phyloP scores from a whole-genome alignment of 2,329 filamentous ascomycete genomes.

The Cryphonectria naterciae region DNA sequence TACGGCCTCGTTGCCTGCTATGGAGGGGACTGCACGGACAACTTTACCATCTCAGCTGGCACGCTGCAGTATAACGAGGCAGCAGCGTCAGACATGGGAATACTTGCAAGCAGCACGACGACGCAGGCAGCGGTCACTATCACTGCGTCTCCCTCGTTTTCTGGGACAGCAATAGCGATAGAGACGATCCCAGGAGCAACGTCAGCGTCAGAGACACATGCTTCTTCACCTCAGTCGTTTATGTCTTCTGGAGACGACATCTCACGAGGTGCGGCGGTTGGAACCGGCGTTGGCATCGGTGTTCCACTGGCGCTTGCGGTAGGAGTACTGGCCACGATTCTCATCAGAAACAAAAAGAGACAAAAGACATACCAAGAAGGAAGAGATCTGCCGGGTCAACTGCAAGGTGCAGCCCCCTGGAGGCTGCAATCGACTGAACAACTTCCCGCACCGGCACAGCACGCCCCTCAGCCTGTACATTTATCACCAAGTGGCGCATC shows the following conservation, averaged over 20 bases:
- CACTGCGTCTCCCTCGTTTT: not conserved
- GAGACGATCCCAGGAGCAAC: not conserved
- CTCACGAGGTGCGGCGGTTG: slow-evolving; percentile 8
- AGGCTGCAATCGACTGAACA: not conserved
- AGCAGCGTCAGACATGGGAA: slow-evolving; percentile 5
- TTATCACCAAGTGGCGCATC: not conserved
- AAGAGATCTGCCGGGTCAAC: no score
- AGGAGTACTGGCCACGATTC: not conserved
- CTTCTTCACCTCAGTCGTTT: not conserved
- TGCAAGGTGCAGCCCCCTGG: not conserved
- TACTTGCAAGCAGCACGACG: not conserved
- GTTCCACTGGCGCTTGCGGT: slow-evolving; percentile 1
- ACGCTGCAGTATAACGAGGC: slow-evolving; percentile 8
- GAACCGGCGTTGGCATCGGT: slow-evolving; percentile 13
- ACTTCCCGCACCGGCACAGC: not conserved
- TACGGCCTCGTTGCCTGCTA: slow-evolving; percentile 1
- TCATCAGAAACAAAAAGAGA: slow-evolving; percentile 5
- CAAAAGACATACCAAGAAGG: not conserved
- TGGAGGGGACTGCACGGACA: slow-evolving; percentile 4
- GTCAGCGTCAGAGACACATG: not conserved
- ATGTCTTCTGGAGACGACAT: not conserved
- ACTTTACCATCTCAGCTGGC: slow-evolving; percentile 5
- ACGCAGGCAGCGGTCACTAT: not conserved
- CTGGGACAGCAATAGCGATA: not conserved
- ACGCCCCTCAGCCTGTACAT: not conserved